Conservation (phyloP, 2,329 filamentous ascomycete species). For the Fusarium newnesense region DNA sequence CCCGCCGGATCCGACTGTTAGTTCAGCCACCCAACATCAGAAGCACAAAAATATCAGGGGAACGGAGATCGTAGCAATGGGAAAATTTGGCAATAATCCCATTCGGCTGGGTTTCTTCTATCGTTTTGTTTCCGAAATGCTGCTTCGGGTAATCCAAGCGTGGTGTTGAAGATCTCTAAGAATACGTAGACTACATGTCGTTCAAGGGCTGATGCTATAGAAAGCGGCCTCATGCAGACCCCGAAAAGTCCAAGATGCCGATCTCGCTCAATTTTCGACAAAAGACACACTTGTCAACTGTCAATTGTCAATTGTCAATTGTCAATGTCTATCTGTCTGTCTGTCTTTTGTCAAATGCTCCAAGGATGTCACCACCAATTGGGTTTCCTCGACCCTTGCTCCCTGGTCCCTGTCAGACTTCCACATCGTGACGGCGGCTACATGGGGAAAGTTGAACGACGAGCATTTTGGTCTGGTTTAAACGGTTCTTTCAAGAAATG, state of each 20-base stretch:
- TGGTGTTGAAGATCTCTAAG: background rate
- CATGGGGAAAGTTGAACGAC: background rate
- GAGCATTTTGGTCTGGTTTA: background rate
- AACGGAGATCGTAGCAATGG: slow-evolving; percentile 7
- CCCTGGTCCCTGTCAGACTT: slow-evolving; percentile 6
- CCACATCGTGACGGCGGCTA: background rate
- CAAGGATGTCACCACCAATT: background rate
- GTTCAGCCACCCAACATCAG: slow-evolving; percentile 24
- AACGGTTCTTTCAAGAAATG: background rate
- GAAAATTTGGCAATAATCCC: slow-evolving; percentile 10
- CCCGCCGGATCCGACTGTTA: slow-evolving; percentile 24
- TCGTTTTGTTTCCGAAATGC: background rate
- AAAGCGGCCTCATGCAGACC: slow-evolving; percentile 1
- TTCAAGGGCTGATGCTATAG: slow-evolving; percentile 10
- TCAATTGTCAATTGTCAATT: slow-evolving; percentile 1
- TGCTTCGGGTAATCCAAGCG: slow-evolving; percentile 1
- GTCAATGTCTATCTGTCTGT: background rate
- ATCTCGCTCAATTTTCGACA: slow-evolving; percentile 2
- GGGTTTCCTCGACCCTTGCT: slow-evolving; percentile 2
- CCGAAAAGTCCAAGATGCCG: slow-evolving; percentile 4
- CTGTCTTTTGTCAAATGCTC: background rate
- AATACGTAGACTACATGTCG: slow-evolving; percentile 2
- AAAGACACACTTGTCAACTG: background rate
- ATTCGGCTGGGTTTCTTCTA: background rate
- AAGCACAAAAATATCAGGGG: background rate